phyloP scores from a whole-genome alignment of 805 yeast species.

The Candida caryicola region DNA sequence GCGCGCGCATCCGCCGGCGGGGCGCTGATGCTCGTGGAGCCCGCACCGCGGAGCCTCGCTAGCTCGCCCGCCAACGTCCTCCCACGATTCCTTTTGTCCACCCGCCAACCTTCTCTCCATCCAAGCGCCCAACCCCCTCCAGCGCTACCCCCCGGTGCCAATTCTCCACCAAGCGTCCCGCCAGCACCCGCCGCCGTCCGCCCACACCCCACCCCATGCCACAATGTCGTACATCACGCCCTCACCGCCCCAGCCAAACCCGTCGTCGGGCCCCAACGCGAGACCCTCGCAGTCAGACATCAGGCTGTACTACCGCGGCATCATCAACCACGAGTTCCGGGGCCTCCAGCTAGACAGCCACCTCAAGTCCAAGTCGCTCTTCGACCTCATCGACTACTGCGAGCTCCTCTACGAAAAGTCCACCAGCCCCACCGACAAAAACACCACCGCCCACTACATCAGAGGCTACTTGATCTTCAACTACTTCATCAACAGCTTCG shows the following conservation, averaged over 20 bases:
- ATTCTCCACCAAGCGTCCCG: neutral
- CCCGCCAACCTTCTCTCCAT: too few relatives aligned
- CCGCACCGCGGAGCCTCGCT: too few relatives aligned
- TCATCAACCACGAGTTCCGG: slow-evolving; percentile 36
- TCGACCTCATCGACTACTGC: slow-evolving; percentile 42
- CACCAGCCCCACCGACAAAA: slow-evolving; percentile 3
- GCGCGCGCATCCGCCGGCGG: too few relatives aligned
- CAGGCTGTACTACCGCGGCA: slow-evolving; percentile 19
- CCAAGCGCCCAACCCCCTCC: neutral
- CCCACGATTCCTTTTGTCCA: too few relatives aligned
- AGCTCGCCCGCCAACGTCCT: too few relatives aligned
- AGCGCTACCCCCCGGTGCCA: neutral
- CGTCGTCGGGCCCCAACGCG: neutral
- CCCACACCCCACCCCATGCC: neutral
- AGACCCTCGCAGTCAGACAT: neutral
- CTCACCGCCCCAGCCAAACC: neutral
- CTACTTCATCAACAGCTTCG: slow-evolving; percentile 41
- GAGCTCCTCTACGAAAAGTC: slow-evolving; percentile 36
- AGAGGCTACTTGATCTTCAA: slow-evolving; percentile 41
- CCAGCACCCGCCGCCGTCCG: too few relatives aligned
- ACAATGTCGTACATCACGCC: neutral
- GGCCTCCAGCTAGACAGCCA: slow-evolving; percentile 32
- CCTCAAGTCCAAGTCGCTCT: slow-evolving; percentile 31
- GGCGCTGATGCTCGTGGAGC: too few relatives aligned
- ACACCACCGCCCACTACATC: slow-evolving; percentile 20